These are phyloP conservation scores for Tolypocladium tropicale DNA, from an alignment of 2,329 filamentous ascomycete genomes.

Conservation along the genomic window DNA sequence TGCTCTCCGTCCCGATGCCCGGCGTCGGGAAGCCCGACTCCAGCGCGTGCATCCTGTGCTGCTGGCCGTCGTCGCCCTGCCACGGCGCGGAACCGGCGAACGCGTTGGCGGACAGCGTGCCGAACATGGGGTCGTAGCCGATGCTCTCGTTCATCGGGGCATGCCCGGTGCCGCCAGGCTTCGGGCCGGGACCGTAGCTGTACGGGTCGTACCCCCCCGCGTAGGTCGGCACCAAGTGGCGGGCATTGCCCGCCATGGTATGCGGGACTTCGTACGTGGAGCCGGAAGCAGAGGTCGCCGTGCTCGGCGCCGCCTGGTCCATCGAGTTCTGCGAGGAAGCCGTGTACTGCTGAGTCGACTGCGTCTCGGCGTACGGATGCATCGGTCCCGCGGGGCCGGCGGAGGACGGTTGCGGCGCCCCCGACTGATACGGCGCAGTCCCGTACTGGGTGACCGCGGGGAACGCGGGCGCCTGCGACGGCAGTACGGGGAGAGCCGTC, in stretches of 20 bases:
- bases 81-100: conserved; percentile 43
- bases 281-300: not conserved
- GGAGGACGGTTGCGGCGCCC: not conserved
- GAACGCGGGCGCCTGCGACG: not conserved
- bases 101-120: conserved; percentile 40
- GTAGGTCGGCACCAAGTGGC: conserved; percentile 1
- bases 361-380: not conserved
- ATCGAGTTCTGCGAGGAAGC: not conserved
- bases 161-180: conserved; percentile 14
- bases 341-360: not conserved
- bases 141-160: conserved; percentile 19
- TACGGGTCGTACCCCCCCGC: conserved; percentile 17
- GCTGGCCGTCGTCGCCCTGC: conserved; percentile 29
- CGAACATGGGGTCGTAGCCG: conserved; percentile 50
- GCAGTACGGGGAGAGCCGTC: not conserved
- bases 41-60: conserved; percentile 9
- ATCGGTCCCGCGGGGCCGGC: not conserved
- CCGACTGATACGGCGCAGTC: not conserved
- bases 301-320: not conserved
- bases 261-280: conserved; percentile 13
- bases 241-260: not conserved
- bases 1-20: conserved; percentile 38
- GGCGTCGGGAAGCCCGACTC: conserved; percentile 11
- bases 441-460: not conserved
- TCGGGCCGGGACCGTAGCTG: conserved; percentile 23